phyloP scores from a whole-genome alignment of 2,329 filamentous ascomycete species.

The Diaporthe vaccinii region DNA sequence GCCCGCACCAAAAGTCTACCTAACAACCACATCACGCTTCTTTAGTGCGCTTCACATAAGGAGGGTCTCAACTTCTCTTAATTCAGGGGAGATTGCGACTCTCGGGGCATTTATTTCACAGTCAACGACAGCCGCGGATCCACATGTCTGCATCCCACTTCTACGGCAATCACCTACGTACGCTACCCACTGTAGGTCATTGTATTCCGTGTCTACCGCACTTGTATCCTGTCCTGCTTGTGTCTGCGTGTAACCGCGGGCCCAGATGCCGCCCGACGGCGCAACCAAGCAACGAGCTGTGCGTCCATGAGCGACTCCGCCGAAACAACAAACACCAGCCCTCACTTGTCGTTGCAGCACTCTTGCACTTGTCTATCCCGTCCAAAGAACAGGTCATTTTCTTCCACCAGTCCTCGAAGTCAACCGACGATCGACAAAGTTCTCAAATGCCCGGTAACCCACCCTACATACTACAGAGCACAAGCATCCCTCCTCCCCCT shows the following conservation, averaged over 20 bases:
- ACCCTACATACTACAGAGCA: neutral
- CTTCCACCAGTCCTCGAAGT: slow-evolving; percentile 12
- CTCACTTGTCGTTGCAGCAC: neutral
- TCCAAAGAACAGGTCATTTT: neutral
- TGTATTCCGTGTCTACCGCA: neutral
- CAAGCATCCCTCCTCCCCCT: slow-evolving; percentile 20
- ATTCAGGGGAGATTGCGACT: slow-evolving; percentile 34
- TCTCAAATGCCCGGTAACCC: slow-evolving; percentile 2
- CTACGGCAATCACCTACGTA: neutral
- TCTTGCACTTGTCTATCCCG: neutral
- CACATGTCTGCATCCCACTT: slow-evolving; percentile 1
- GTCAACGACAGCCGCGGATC: slow-evolving; percentile 5
- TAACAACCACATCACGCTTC: slow-evolving; percentile 19
- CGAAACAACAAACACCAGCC: slow-evolving; percentile 7
- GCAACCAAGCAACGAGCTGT: neutral
- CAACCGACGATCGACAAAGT: slow-evolving; percentile 4
- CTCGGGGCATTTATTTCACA: slow-evolving; percentile 11
- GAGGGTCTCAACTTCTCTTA: slow-evolving; percentile 21
- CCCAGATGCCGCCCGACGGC: neutral
- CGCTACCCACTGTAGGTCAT: neutral
- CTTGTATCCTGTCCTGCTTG: neutral
- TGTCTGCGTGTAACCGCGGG: neutral
- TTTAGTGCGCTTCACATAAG: slow-evolving; percentile 33
- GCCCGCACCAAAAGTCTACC: neutral
- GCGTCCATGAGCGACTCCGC: neutral